phyloP scores from a whole-genome alignment of 345 rosid species.

The Odontarrhena argentea region DNA sequence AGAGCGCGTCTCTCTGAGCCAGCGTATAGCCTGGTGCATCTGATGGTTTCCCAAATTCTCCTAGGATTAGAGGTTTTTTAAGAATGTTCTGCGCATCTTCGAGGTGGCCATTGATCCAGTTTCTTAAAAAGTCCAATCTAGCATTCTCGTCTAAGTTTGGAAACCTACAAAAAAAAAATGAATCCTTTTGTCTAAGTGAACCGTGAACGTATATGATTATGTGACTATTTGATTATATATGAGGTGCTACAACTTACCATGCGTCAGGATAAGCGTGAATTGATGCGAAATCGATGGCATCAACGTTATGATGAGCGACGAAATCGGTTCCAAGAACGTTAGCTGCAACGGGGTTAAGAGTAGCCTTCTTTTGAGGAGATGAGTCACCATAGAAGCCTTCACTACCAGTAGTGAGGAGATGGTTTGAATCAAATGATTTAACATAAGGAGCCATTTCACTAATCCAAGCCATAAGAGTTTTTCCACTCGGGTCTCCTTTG shows the following conservation, averaged over 20 bases:
- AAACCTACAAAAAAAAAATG: slow-evolving; percentile 51
- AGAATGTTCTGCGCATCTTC: slow-evolving; percentile 70
- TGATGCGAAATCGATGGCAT: slow-evolving; percentile 65
- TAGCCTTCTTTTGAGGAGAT: slow-evolving; percentile 42
- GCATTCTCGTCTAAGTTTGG: slow-evolving; percentile 51
- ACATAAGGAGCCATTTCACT: slow-evolving; percentile 65
- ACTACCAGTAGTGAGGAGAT: slow-evolving; percentile 65
- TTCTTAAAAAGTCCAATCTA: slow-evolving; percentile 53
- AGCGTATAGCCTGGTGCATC: slow-evolving; percentile 50
- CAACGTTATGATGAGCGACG: slow-evolving; percentile 58
- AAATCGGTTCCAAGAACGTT: slow-evolving; percentile 64
- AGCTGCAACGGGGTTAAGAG: slow-evolving; percentile 39
- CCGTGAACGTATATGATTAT: background rate
- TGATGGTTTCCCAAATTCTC: slow-evolving; percentile 77
- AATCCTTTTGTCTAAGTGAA: no score
- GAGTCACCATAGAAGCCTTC: slow-evolving; percentile 80
- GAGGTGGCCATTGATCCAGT: slow-evolving; percentile 67
- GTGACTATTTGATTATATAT: background rate
- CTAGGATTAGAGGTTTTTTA: slow-evolving; percentile 64
- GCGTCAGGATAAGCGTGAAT: slow-evolving; percentile 69
- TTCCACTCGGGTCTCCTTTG: slow-evolving; percentile 55
- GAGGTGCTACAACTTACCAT: slow-evolving; percentile 49
- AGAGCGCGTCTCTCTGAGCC: slow-evolving; percentile 64
- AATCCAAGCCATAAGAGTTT: slow-evolving; percentile 58
- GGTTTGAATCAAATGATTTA: slow-evolving; percentile 61